These are phyloP conservation scores for Claviceps spartinae DNA, from an alignment of 2,329 filamentous ascomycete species.

Conservation along the genomic window DNA sequence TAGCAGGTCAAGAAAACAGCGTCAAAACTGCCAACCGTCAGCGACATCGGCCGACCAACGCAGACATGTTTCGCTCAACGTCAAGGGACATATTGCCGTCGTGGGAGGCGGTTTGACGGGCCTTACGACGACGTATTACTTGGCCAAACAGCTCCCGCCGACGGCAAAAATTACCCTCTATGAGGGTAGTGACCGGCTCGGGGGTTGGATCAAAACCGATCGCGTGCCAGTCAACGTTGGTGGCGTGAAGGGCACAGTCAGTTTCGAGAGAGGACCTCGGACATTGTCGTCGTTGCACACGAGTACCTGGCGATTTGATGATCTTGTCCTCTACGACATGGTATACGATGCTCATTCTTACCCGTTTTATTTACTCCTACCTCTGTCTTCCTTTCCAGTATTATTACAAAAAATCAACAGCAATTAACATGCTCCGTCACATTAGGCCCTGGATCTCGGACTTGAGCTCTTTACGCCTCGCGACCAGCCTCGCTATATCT, in stretches of 20 bases:
- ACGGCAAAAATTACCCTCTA: slow-evolving; percentile 65
- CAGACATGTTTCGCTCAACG: slow-evolving; percentile 9
- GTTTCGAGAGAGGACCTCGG: slow-evolving; percentile 76
- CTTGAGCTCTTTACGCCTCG: slow-evolving; percentile 35
- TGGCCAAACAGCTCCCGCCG: slow-evolving; percentile 50
- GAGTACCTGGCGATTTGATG: slow-evolving; percentile 35
- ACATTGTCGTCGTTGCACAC: slow-evolving; percentile 47
- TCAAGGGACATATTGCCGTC: slow-evolving; percentile 41
- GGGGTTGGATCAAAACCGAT: slow-evolving; percentile 73
- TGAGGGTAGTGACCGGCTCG: slow-evolving; percentile 55
- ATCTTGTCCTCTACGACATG: slow-evolving; percentile 55
- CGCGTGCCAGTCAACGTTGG: slow-evolving; percentile 40
- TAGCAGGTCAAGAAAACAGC: background rate
- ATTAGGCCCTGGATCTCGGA: slow-evolving; percentile 22
- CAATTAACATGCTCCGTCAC: background rate
- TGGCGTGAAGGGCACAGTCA: slow-evolving; percentile 41
- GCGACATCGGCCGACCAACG: slow-evolving; percentile 4
- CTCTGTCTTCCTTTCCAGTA: too few relatives aligned
- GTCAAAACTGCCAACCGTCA: slow-evolving; percentile 5
- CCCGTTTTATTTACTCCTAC: background rate
- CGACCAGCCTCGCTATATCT: slow-evolving; percentile 53
- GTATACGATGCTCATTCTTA: slow-evolving; percentile 31
- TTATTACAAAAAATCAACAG: background rate
- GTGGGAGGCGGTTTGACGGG: slow-evolving; percentile 77
- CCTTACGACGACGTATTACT: slow-evolving; percentile 63